phyloP scores from a whole-genome alignment of 805 yeast genomes.

The Candida quercuum region DNA sequence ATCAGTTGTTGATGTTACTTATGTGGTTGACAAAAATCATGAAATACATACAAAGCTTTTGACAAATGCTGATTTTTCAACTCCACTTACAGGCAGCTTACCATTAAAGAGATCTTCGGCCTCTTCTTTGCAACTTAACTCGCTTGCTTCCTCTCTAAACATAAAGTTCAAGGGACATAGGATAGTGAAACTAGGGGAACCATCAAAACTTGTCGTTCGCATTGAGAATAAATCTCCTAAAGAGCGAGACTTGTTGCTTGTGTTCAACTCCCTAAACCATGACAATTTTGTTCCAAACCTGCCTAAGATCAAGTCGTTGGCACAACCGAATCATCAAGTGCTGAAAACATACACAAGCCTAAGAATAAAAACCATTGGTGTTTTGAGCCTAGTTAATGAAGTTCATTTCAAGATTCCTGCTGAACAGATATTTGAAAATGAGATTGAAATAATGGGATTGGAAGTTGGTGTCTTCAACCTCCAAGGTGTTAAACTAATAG shows the following conservation, averaged over 20 bases:
- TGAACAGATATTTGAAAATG: conserved; percentile 59
- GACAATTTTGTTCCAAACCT: conserved; percentile 15
- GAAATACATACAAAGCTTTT: conserved; percentile 18
- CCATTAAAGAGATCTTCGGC: conserved; percentile 5
- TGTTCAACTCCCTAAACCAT: conserved; percentile 19
- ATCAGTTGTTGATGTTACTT: conserved; percentile 8
- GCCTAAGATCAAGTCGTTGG: conserved; percentile 21
- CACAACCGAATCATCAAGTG: conserved; percentile 20
- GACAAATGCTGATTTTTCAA: conserved; percentile 14
- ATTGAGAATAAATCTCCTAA: conserved; percentile 56
- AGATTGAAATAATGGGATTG: conserved; percentile 53
- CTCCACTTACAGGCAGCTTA: conserved; percentile 1
- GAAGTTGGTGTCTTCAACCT: conserved; percentile 60
- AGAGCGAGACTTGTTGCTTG: conserved; percentile 46
- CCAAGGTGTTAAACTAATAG: conserved; percentile 62
- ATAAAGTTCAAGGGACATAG: conserved; percentile 61
- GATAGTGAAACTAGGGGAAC: conserved; percentile 52
- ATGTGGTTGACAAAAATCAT: conserved; percentile 10
- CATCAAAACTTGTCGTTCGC: conserved; percentile 58
- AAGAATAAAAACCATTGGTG: conserved; percentile 45
- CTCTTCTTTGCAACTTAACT: conserved; percentile 2
- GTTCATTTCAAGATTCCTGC: conserved; percentile 55
- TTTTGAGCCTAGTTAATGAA: conserved; percentile 61
- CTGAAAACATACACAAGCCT: conserved; percentile 31
- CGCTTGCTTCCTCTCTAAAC: conserved; percentile 28